Evolutionary conservation across 2,329 filamentous ascomycete genomes (phyloP).

Genomic region (Paraphaeosphaeria minitans): DNA sequence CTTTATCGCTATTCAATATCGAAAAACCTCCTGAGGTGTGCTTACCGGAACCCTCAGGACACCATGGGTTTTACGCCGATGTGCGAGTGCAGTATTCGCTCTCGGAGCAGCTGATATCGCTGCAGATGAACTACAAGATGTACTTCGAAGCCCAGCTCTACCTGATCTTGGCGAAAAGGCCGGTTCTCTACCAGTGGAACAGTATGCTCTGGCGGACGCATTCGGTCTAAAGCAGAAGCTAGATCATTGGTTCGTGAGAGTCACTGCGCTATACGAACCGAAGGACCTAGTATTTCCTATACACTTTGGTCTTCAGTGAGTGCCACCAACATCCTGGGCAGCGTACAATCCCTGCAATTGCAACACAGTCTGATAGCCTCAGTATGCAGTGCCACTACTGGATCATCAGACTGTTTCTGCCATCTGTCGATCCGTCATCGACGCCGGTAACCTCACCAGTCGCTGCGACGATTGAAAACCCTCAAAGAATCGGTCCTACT

Average conservation of each 20-base stretch:
- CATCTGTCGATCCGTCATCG: background rate
- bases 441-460: background rate
- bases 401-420: background rate
- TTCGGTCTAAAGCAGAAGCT: background rate
- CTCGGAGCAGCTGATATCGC: background rate
- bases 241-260: background rate
- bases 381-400: background rate
- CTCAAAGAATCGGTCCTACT: background rate
- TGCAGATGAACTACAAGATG: background rate
- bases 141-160: background rate
- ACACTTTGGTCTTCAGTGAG: background rate
- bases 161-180: background rate
- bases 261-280: background rate
- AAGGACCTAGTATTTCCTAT: background rate
- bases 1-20: background rate
- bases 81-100: background rate
- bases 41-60: background rate
- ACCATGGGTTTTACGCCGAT: background rate
- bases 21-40: background rate
- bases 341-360: background rate
- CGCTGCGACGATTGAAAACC: background rate
- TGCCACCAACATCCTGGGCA: background rate
- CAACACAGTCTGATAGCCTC: background rate
- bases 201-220: background rate
- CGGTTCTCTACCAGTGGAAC: background rate